Conservation (phyloP, 2,329 filamentous ascomycete species). For the Pseudocercospora musae region DNA sequence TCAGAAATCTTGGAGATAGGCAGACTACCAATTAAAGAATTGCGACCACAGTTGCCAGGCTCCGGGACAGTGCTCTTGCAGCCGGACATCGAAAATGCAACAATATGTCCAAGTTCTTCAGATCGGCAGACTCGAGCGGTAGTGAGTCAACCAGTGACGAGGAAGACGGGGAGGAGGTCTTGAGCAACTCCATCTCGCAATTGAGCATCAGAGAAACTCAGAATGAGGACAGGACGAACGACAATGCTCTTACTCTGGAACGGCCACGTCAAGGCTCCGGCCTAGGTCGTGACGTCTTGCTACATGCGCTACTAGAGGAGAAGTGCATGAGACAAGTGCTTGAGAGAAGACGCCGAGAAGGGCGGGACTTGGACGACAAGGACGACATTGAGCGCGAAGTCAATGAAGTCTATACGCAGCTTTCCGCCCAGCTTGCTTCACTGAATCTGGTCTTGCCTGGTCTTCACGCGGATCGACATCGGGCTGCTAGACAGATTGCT, state of each 20-base stretch:
- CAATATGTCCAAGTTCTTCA: constrained; percentile 17
- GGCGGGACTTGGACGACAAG: constrained; percentile 23
- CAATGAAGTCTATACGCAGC: constrained; percentile 38
- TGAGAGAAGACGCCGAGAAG: constrained; percentile 25
- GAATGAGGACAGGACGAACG: neutral
- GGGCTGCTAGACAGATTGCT: constrained; percentile 35
- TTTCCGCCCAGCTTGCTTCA: constrained; percentile 38
- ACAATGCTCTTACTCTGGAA: constrained; percentile 11
- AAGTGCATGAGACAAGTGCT: constrained; percentile 41
- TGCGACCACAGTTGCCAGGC: neutral
- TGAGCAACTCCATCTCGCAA: constrained; percentile 10
- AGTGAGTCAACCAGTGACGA: constrained; percentile 16
- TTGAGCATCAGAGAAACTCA: neutral
- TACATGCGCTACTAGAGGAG: constrained; percentile 48
- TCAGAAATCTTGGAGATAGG: neutral
- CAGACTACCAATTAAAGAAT: neutral
- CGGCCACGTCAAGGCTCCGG: constrained; percentile 6
- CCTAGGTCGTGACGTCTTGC: constrained; percentile 35
- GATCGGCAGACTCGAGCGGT: constrained; percentile 17
- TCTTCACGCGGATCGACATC: constrained; percentile 37
- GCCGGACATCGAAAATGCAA: neutral
- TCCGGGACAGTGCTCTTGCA: neutral
- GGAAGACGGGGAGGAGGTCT: constrained; percentile 10
- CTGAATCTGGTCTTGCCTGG: constrained; percentile 37
- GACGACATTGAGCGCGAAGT: constrained; percentile 39